Conservation (phyloP, 1,284 basidiomycete species). For the Pterulicium gracile region DNA sequence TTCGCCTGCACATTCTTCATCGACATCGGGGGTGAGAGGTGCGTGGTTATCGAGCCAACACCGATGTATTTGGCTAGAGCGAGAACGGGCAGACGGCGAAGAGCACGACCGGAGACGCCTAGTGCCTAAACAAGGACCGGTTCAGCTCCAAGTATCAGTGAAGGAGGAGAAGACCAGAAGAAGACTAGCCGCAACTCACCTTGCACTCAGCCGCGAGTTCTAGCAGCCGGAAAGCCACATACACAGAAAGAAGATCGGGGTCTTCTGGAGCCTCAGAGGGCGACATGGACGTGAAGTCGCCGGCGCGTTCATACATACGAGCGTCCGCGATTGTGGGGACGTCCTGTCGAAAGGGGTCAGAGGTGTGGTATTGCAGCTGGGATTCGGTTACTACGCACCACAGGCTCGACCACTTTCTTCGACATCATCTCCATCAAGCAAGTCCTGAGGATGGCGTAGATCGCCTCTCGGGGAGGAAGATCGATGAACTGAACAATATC, state of each 20-base stretch:
- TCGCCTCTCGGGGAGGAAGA: constrained; percentile 78
- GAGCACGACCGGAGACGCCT: constrained; percentile 83
- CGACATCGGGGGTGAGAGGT: constrained; percentile 11
- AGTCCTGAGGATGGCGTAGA: constrained; percentile 88
- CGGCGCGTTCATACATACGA: constrained; percentile 40
- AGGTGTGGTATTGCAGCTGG: no score
- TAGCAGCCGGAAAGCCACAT: constrained; percentile 49
- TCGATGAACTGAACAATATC: constrained; percentile 96
- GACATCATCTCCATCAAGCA: constrained; percentile 75
- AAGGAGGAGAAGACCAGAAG: constrained; percentile 17
- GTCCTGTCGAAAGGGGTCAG: constrained; percentile 26
- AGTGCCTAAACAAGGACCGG: constrained; percentile 29
- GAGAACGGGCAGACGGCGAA: constrained; percentile 85
- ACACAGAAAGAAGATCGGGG: constrained; percentile 35
- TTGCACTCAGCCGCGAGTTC: constrained; percentile 62
- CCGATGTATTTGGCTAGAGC: constrained; percentile 80
- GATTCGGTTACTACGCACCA: no score
- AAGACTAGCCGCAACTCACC: no score
- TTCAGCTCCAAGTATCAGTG: neutral
- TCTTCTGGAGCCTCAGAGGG: constrained; percentile 11
- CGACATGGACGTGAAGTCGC: constrained; percentile 10
- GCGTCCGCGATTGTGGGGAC: constrained; percentile 56
- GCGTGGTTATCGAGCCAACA: constrained; percentile 20
- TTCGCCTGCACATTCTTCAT: constrained; percentile 3
- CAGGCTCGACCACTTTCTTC: constrained; percentile 55